These are phyloP conservation scores for Talaromyces pinophilus DNA, from an alignment of 2,329 filamentous ascomycete genomes.

Conservation along the genomic window DNA sequence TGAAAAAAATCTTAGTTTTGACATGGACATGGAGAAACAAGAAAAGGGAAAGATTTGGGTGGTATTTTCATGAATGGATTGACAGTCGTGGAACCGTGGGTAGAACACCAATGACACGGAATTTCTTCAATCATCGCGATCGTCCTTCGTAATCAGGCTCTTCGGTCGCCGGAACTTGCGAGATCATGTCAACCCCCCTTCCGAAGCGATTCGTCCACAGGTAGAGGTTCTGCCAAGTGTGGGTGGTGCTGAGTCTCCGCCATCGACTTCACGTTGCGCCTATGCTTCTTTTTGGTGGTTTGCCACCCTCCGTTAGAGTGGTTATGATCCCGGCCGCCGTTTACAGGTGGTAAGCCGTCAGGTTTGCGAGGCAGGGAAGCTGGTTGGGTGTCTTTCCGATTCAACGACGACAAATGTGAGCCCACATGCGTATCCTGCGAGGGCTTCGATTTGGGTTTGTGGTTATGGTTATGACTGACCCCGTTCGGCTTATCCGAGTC, in stretches of 20 bases:
- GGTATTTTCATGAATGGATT: background rate
- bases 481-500: constrained; percentile 42
- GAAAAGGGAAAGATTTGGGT: background rate
- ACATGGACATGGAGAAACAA: background rate
- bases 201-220: constrained; percentile 46
- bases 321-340: constrained; percentile 28
- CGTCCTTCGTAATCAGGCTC: background rate
- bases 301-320: constrained; percentile 44
- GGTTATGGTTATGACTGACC: constrained; percentile 23
- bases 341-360: constrained; percentile 33
- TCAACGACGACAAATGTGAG: constrained; percentile 23
- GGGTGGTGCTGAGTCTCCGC: constrained; percentile 33
- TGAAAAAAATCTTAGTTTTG: constrained; percentile 3
- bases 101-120: background rate
- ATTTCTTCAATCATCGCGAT: background rate
- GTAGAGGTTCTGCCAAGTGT: constrained; percentile 41
- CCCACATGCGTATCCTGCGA: constrained; percentile 32
- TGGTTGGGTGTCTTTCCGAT: constrained; percentile 35
- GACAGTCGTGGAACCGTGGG: background rate
- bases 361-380: constrained; percentile 34
- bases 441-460: constrained; percentile 38
- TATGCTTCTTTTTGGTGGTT: constrained; percentile 48
- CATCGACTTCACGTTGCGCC: constrained; percentile 39
- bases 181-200: constrained; percentile 45
- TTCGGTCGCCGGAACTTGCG: background rate